Evolutionary conservation across 169 alveolate species (phyloP).

Genomic region (Miamiensis avidus): DNA sequence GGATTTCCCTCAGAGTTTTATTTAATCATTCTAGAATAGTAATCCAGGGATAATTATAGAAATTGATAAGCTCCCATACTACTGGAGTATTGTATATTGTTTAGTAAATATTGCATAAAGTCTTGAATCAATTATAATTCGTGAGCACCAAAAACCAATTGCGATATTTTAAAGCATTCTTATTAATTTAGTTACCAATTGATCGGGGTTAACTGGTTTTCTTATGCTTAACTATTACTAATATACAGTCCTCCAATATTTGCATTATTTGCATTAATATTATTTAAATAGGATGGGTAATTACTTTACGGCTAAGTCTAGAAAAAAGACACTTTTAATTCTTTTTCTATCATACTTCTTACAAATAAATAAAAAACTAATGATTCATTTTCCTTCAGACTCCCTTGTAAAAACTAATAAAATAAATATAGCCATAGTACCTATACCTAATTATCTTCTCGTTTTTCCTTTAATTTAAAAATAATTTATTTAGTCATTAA

Average conservation of each 20-base stretch:
- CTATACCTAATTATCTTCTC: too few relatives aligned
- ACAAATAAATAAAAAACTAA: not conserved
- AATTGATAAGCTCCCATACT: not conserved
- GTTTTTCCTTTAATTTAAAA: too few relatives aligned
- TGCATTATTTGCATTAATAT: too few relatives aligned
- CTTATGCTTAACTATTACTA: too few relatives aligned
- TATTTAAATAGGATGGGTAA: not conserved
- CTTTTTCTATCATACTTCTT: not conserved
- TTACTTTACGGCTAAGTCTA: not conserved
- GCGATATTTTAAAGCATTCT: not conserved
- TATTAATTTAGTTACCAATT: not conserved
- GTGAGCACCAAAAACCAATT: not conserved
- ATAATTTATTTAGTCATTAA: too few relatives aligned
- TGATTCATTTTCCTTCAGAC: not conserved
- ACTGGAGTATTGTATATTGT: too few relatives aligned
- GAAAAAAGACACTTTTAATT: not conserved
- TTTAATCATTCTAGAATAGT: too few relatives aligned
- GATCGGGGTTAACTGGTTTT: not conserved
- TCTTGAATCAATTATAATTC: not conserved
- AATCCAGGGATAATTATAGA: not conserved
- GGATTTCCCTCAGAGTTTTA: too few relatives aligned
- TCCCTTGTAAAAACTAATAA: not conserved
- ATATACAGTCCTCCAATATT: too few relatives aligned
- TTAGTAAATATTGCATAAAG: too few relatives aligned
- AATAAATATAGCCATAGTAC: not conserved